phyloP scores from a whole-genome alignment of 1,284 basidiomycete species.

The Ceratobasidium papillatum region DNA sequence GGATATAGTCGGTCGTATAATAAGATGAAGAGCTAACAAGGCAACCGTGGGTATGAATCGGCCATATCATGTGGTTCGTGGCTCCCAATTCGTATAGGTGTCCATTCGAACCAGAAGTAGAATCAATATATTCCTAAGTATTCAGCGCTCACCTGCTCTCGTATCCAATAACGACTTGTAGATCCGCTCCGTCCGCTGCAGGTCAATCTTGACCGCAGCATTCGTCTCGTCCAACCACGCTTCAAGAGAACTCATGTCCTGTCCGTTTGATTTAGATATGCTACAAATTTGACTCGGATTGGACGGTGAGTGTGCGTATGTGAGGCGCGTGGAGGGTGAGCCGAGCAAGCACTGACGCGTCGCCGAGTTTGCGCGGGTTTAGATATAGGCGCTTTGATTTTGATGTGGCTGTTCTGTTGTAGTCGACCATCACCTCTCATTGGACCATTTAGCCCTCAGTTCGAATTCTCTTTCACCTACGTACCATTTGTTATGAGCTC shows the following conservation, averaged over 20 bases:
- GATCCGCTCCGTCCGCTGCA: slow-evolving; percentile 62
- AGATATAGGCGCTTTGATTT: neutral
- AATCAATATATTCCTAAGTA: too few relatives aligned
- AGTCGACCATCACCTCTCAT: too few relatives aligned
- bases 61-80: too few relatives aligned
- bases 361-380: slow-evolving; percentile 27
- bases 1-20: too few relatives aligned
- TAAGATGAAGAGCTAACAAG: too few relatives aligned
- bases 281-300: neutral
- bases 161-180: slow-evolving; percentile 71
- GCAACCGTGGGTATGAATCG: too few relatives aligned
- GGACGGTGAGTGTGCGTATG: slow-evolving; percentile 1
- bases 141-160: too few relatives aligned
- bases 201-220: slow-evolving; percentile 52
- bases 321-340: slow-evolving; percentile 43
- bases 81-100: too few relatives aligned
- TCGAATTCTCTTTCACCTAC: too few relatives aligned
- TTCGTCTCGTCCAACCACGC: slow-evolving; percentile 54
- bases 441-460: too few relatives aligned
- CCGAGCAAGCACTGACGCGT: slow-evolving; percentile 47
- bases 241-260: slow-evolving; percentile 11
- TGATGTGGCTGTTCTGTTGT: neutral
- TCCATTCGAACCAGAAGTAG: too few relatives aligned
- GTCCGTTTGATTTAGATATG: slow-evolving; percentile 8
- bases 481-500: too few relatives aligned